Evolutionary conservation across 768 basidiomycete species (phyloP), one percentile per base, ranked within the genome.

Genomic region (Strobilomyces dryophilus): DNA sequence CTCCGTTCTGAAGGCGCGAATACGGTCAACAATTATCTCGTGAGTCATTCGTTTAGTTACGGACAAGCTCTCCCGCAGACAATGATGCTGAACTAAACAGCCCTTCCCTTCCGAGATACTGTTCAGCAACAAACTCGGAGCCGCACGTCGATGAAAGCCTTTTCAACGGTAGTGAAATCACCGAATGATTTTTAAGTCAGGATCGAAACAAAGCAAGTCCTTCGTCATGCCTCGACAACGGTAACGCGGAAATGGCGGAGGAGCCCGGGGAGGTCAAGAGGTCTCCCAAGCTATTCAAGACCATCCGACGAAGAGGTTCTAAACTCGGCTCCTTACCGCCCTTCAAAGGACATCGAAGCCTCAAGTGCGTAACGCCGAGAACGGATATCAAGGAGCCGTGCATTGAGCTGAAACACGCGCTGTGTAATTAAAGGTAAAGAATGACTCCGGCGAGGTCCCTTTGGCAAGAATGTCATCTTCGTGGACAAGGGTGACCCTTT

Each of bases 201-300:
- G n/a, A n/a, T n/a, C n/a, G n/a, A n/a, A n/a, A n/a, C n/a, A n/a
- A n/a, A n/a, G n/a, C n/a, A n/a, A n/a, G n/a, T n/a, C n/a, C n/a
- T n/a, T n/a, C n/a, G n/a, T n/a, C n/a, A n/a, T 24, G 24, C 24
- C 24, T 24, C 24, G 24, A 24, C 24, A 24, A 2, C 17, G 18
- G 46, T 18, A n/a, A 1, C 3, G 8, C 45, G 53, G 29, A 60
- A 26, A 18, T 27, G n/a, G 36, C 18, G 9, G 5, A 32, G 3
- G 29, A 2, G 88, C 85, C 68, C 47, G 81, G 78, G 58, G 81
- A 87, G 44, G 77, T 78, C 8, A 82, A 79, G 60, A 75, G 72
- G 36, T 70, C 91, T 34, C 79, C 83, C 8, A 90, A 82, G 63
- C 78, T 92, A 34, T 81, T 92, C 61, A 83, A 79, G 90, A 67